Conservation (phyloP, 768 basidiomycete species). For the Boletus tomentosulus region DNA sequence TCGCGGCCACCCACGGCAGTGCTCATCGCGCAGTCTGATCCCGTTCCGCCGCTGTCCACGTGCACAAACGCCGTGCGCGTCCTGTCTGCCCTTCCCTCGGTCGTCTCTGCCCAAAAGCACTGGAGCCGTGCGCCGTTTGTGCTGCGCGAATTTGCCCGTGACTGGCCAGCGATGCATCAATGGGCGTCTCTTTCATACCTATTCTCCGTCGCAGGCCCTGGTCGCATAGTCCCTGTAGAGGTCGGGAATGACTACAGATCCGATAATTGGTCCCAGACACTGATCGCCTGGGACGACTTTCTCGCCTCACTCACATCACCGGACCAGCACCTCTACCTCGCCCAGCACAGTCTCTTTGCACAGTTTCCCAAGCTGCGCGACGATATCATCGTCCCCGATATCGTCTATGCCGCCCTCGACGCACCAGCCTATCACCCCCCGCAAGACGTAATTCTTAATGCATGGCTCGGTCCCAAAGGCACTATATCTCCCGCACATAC, state of each 20-base stretch:
- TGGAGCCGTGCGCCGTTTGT: slow-evolving; percentile 64
- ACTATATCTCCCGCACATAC: slow-evolving; percentile 90
- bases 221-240: slow-evolving; percentile 87
- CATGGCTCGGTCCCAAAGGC: slow-evolving; percentile 77
- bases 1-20: slow-evolving; percentile 5
- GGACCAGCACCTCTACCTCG: slow-evolving; percentile 64
- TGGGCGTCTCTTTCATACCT: slow-evolving; percentile 77
- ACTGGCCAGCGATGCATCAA: slow-evolving; percentile 77
- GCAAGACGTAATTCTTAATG: slow-evolving; percentile 62
- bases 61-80: slow-evolving; percentile 34
- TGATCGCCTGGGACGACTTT: slow-evolving; percentile 79
- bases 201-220: slow-evolving; percentile 64
- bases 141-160: slow-evolving; percentile 51
- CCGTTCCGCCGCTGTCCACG: slow-evolving; percentile 5
- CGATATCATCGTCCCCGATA: slow-evolving; percentile 86
- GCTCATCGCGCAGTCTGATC: slow-evolving; percentile 1
- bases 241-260: slow-evolving; percentile 79
- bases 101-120: slow-evolving; percentile 48
- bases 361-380: slow-evolving; percentile 78
- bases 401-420: slow-evolving; percentile 65
- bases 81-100: slow-evolving; percentile 49
- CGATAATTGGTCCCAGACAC: slow-evolving; percentile 74
- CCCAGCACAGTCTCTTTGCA: slow-evolving; percentile 80
- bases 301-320: slow-evolving; percentile 42
- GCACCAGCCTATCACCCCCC: slow-evolving; percentile 60